A percentile compares a stretch with the other conserved stretches of the same genome.
These are phyloP conservation scores for Cystobasidium ongulense DNA, from an alignment of 768 basidiomycete genomes.

Conservation along the genomic window DNA sequence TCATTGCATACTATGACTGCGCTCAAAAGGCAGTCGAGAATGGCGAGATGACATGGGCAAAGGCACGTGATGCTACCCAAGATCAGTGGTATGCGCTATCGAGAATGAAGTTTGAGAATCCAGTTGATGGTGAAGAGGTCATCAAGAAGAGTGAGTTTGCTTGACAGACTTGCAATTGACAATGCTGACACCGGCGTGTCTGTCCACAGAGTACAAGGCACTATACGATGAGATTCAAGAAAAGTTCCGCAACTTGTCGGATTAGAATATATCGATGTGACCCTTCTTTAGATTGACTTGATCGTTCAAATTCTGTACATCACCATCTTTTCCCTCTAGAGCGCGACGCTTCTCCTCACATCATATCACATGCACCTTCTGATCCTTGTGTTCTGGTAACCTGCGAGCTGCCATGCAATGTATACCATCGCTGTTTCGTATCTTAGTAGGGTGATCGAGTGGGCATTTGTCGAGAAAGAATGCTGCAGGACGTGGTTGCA, in stretches of 20 bases:
- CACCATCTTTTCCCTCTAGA: neutral
- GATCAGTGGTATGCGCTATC: constrained; percentile 96
- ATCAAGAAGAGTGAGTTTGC: constrained; percentile 50
- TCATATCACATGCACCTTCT: neutral
- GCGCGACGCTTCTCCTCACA: neutral
- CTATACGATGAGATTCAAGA: constrained; percentile 35
- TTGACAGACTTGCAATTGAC: neutral
- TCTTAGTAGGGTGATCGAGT: neutral
- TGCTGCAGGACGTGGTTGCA: too few relatives aligned
- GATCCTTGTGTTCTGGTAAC: neutral
- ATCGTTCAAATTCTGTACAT: neutral
- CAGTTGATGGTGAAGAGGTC: constrained; percentile 76
- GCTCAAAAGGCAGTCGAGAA: constrained; percentile 76
- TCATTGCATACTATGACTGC: constrained; percentile 86
- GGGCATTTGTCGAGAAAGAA: too few relatives aligned
- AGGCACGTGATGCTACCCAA: constrained; percentile 73
- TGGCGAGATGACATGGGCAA: constrained; percentile 71
- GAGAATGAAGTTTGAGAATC: constrained; percentile 81
- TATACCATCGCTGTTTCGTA: neutral
- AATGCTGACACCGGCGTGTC: neutral
- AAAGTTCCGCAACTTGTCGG: constrained; percentile 35
- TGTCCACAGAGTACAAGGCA: constrained; percentile 32
- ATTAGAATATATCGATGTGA: neutral
- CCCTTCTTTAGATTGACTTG: too few relatives aligned
- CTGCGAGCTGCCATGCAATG: constrained; percentile 6